A percentile compares a stretch with the other conserved stretches of the same genome.
These are phyloP conservation scores for Moesziomyces antarcticus DNA, from an alignment of 1,284 basidiomycete species.

Conservation along the genomic window DNA sequence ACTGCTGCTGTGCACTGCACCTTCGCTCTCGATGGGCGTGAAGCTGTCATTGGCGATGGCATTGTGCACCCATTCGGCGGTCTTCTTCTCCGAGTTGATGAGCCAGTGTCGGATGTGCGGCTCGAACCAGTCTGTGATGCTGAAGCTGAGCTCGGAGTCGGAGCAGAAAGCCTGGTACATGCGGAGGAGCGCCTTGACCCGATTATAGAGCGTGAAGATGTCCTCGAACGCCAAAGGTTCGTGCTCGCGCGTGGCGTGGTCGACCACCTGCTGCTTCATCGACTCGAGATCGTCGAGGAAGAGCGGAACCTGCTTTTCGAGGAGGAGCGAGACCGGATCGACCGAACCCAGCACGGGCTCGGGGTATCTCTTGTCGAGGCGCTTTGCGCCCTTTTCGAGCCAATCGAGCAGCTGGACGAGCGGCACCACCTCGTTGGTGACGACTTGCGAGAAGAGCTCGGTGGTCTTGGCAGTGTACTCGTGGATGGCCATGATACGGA, in stretches of 20 bases:
- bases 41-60: constrained; percentile 61
- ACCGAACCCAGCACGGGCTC: constrained; percentile 76
- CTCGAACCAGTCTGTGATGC: constrained; percentile 76
- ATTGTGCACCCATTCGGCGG: constrained; percentile 83
- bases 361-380: constrained; percentile 84
- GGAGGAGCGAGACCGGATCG: constrained; percentile 75
- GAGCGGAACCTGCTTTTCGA: constrained; percentile 79
- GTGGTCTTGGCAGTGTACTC: constrained; percentile 74
- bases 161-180: constrained; percentile 86
- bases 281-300: constrained; percentile 77
- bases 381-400: constrained; percentile 85
- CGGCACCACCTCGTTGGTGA: constrained; percentile 78
- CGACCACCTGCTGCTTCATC: constrained; percentile 60
- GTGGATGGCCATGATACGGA: constrained; percentile 77
- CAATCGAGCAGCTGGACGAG: constrained; percentile 85
- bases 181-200: constrained; percentile 77
- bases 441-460: constrained; percentile 72
- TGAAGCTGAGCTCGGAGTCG: constrained; percentile 66
- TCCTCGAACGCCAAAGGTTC: constrained; percentile 71
- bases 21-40: constrained; percentile 75
- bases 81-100: constrained; percentile 87
- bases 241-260: constrained; percentile 52
- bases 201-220: constrained; percentile 84
- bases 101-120: constrained; percentile 91
- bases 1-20: constrained; percentile 88